Base-by-base conservation (phyloP, 345 rosid genomes). In the Salix dunnii region DNA sequence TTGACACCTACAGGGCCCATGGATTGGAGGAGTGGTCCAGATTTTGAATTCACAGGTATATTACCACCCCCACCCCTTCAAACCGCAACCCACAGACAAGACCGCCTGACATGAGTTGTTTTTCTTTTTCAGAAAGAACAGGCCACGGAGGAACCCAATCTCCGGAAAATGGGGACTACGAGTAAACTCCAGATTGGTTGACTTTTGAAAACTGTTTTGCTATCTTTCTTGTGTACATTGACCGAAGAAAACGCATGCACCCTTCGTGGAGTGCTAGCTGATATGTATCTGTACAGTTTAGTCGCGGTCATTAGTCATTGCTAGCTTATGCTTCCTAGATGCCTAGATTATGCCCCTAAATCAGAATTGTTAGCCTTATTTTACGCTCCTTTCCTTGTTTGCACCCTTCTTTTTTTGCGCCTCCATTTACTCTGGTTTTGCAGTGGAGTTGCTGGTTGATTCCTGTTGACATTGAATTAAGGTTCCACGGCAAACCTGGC, bases 131-230 rank as follows among this genome's bases (percentile, higher is more conserved):
- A 88, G 96, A 93, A 76, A 64, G 86, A 82, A 70, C 82, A 72
- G 88, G 88, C 71, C 85, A 70, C n/a, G 80, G 78, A 77, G 81
- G 77, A 49, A 77, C 79, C 81, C 88, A 84, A 71, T 88, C 92
- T 63, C 90, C 93, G 2, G 92, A 85, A 87, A 90, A 88, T 48
- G 90, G 92, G 68, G 91, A 87, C 72, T 88, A 85, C 28, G 87
- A 90, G 58, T 88, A 83, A 79, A 77, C 76, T 42, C 78, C 75
- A 51, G 90, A 51, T 38, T 62, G 25, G 51, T 71, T 53, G 40
- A 71, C 68, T 64, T 69, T 67, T 23, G 75, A 67, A 63, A 38
- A 25, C 18, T 70, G 58, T 72, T 72, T 25, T 61, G 17, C 38
- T 14, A 2, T 67, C 66, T 70, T 20, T 46, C 43, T 75, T 43